A percentile compares a stretch with the other conserved stretches of the same genome.
These are phyloP conservation scores for Phytophthora multivora DNA, from an alignment of 352 stramenopile species.

Conservation along the genomic window DNA sequence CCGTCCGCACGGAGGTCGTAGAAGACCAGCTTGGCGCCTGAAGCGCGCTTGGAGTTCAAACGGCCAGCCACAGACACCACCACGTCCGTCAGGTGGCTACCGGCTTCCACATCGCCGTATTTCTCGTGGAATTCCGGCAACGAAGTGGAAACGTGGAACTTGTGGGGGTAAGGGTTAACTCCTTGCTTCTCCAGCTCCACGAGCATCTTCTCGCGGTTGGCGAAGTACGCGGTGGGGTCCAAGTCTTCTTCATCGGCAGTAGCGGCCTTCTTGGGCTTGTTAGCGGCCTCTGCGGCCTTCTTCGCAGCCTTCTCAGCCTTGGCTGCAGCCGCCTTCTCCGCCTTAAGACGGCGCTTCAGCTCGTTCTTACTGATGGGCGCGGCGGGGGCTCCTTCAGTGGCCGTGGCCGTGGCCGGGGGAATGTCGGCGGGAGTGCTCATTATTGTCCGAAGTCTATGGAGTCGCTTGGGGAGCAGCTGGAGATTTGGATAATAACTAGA, in stretches of 20 bases:
- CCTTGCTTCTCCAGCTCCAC: conserved; percentile 91
- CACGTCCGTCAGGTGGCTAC: conserved; percentile 78
- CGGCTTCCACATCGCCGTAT: conserved; percentile 83
- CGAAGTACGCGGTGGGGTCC: conserved; percentile 98
- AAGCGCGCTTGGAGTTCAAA: conserved; percentile 94
- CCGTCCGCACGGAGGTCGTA: conserved; percentile 97
- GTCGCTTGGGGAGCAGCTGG: conserved; percentile 2
- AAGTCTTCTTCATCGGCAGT: conserved; percentile 93
- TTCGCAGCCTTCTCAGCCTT: conserved; percentile 91
- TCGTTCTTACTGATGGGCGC: conserved; percentile 96
- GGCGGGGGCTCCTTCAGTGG: conserved; percentile 14
- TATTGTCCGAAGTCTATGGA: conserved; percentile 3
- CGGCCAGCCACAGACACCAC: conserved; percentile 94
- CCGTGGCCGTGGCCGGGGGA: conserved; percentile 8
- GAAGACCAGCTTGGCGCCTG: conserved; percentile 98
- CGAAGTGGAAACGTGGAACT: conserved; percentile 95
- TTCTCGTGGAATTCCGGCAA: conserved; percentile 94
- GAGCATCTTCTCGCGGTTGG: conserved; percentile 93
- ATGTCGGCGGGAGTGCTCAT: conserved; percentile 24
- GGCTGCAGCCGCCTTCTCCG: conserved; percentile 91
- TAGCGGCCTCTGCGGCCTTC: conserved; percentile 81
- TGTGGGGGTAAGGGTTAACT: conserved; percentile 98
- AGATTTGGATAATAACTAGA: conserved; percentile 9
- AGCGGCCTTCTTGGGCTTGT: conserved; percentile 88
- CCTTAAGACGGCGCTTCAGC: conserved; percentile 98